A percentile compares a stretch with the other conserved stretches of the same genome.
Conservation (phyloP, 371 early-diverging fungal species). For the Syncephalastrum monosporum region DNA sequence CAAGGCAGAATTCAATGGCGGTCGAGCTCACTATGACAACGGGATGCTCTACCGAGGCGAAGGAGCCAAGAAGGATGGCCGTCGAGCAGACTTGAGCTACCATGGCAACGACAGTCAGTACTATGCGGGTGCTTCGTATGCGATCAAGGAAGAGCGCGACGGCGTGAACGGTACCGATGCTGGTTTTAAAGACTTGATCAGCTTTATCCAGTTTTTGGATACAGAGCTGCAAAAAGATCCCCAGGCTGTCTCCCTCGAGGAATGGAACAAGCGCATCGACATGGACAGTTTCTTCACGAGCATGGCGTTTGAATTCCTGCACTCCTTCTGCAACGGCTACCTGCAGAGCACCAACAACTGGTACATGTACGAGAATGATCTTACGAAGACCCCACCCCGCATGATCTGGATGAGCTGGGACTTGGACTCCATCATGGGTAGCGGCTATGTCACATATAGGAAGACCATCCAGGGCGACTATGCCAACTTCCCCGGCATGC, state of each 20-base stretch:
- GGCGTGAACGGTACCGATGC: slow-evolving; percentile 9
- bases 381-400: background rate
- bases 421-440: no score
- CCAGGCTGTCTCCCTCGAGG: background rate
- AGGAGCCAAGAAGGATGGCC: slow-evolving; percentile 1
- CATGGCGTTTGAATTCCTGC: slow-evolving; percentile 32
- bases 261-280: slow-evolving; percentile 32
- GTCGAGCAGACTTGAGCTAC: slow-evolving; percentile 23
- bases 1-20: slow-evolving; percentile 26
- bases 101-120: slow-evolving; percentile 16
- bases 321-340: slow-evolving; percentile 41
- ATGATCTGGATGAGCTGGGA: no score
- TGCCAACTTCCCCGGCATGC: no score
- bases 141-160: slow-evolving; percentile 20
- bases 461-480: no score
- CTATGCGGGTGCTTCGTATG: slow-evolving; percentile 24
- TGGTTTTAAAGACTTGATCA: slow-evolving; percentile 14
- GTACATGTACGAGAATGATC: slow-evolving; percentile 20
- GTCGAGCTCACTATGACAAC: slow-evolving; percentile 27
- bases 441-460: no score
- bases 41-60: slow-evolving; percentile 35
- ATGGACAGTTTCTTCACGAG: slow-evolving; percentile 25
- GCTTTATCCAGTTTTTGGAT: slow-evolving; percentile 30
- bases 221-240: slow-evolving; percentile 16
- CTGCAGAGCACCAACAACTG: slow-evolving; percentile 33